phyloP scores from a whole-genome alignment of 352 stramenopile species.

The Pythium dissotocum region DNA sequence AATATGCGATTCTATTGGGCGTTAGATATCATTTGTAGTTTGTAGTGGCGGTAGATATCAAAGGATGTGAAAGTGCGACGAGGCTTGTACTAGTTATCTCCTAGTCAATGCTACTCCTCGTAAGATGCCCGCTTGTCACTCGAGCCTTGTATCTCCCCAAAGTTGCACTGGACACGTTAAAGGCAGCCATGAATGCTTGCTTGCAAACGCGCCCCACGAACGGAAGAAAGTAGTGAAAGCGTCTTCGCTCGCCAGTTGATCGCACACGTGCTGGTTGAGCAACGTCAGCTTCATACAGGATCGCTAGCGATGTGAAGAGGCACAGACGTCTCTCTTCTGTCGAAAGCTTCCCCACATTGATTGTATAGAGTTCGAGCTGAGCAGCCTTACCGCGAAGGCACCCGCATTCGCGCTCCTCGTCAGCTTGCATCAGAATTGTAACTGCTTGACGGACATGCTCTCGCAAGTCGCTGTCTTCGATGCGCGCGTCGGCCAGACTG shows the following conservation, averaged over 20 bases:
- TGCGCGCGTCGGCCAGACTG: too few species aligned
- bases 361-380: not conserved
- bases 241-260: not conserved
- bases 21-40: not conserved
- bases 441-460: not conserved
- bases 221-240: not conserved
- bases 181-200: not conserved
- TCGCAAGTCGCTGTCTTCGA: not conserved
- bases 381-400: not conserved
- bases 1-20: not conserved
- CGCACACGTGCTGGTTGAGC: not conserved
- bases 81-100: not conserved
- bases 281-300: not conserved
- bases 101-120: not conserved
- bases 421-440: not conserved
- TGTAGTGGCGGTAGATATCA: not conserved
- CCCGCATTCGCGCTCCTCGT: not conserved
- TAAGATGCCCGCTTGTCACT: not conserved
- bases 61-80: too few species aligned
- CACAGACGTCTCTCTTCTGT: not conserved
- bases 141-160: conserved; percentile 6
- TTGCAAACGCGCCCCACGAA: not conserved
- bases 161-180: not conserved
- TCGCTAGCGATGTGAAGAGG: not conserved
- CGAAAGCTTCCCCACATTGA: not conserved